phyloP scores from a whole-genome alignment of 139 green algal species.

The Zygnema cylindricum region DNA sequence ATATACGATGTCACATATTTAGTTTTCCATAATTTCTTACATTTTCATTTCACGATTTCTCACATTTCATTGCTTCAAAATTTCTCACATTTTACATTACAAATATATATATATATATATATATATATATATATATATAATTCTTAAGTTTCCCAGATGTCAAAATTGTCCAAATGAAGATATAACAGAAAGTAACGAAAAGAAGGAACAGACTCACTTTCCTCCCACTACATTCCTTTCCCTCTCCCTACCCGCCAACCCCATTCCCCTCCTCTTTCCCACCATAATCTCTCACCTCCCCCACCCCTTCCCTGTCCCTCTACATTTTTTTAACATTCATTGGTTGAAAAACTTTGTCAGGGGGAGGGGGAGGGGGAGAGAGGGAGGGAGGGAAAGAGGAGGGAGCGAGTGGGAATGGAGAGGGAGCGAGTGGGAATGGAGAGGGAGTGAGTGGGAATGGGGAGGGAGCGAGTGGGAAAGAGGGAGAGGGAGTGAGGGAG shows the following conservation, averaged over 20 bases:
- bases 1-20: too few species aligned
- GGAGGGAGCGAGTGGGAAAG: background rate
- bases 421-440: background rate
- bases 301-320: background rate
- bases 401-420: background rate
- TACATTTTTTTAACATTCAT: background rate
- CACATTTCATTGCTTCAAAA: too few species aligned
- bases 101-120: too few species aligned
- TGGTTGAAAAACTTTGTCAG: background rate
- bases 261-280: background rate
- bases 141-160: too few species aligned
- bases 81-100: too few species aligned
- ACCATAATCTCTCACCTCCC: background rate
- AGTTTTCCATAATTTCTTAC: too few species aligned
- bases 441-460: background rate
- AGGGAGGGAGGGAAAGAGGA: background rate
- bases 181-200: too few species aligned
- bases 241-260: background rate
- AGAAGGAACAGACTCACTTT: too few species aligned
- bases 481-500: background rate
- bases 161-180: too few species aligned
- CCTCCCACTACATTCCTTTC: background rate
- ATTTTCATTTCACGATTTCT: too few species aligned
- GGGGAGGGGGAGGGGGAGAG: background rate
- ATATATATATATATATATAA: too few species aligned